Evolutionary conservation across 169 alveolate genomes (phyloP), one percentile per base, ranked within the genome.

Genomic region (Perkinsus marinus): DNA sequence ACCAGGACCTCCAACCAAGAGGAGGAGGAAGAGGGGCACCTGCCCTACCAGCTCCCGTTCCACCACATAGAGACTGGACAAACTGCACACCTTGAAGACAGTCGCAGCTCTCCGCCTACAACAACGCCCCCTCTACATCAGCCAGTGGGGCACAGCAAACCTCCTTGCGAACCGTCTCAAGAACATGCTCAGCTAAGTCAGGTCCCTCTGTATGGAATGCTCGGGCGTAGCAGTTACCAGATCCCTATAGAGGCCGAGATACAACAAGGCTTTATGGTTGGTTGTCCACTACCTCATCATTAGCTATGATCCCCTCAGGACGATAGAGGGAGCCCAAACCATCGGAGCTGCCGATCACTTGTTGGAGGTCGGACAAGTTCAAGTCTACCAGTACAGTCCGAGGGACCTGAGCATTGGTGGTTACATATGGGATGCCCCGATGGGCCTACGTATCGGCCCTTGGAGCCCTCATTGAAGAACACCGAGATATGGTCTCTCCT

Each of bases 191-290:
- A 9, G 92, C 92, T 39, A 90, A n/a, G 57, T 43, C 90, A 0
- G 92, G 92, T 26, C 92, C 92, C 41, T 30, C 89, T 22, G 92
- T 90, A 47, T 90, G 92, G 89, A 90, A 90, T 36, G 92, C 92
- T 30, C 41, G 30, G 5, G 92, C 92, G 57, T 47, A 90, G 92
- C 92, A 90, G 92, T 90, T 90, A n/a, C 92, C 92, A 0, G 90
- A 19, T 39, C 90, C 89, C 89, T 57, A 57, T 16, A 57, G 22
- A 7, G 22, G 5, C 34, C 9, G 17, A 30, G 26, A 30, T 57
- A 57, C 37, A 2, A 19, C 79, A 16, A 57, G 36, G 3, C 22
- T 5, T 26, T 13, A 7, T 13, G 30, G 79, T 13, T 26, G 17
- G 68, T 30, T 7, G 37, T 57, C 79, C 19, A 41, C 19, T 16